Conservation (phyloP, 495 filamentous ascomycete species). For the Aspergillus cavernicola region DNA sequence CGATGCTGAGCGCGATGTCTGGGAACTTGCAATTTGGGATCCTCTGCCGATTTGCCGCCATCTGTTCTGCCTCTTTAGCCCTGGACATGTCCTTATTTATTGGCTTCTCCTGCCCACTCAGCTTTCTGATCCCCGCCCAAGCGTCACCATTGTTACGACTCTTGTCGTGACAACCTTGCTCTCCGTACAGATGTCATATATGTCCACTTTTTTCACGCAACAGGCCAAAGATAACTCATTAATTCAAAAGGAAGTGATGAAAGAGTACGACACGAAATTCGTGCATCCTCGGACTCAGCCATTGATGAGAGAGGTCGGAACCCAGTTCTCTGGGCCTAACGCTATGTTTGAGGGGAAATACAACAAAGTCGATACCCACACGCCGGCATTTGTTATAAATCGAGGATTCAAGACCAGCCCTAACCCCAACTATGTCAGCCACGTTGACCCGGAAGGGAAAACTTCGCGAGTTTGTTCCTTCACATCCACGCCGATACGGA, state of each 20-base stretch:
- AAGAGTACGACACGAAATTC: slow-evolving; percentile 94
- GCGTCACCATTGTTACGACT: slow-evolving; percentile 77
- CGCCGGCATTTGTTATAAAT: slow-evolving; percentile 72
- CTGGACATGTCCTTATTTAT: slow-evolving; percentile 85
- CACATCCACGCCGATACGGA: slow-evolving; percentile 27
- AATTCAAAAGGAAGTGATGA: slow-evolving; percentile 85
- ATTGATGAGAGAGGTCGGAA: slow-evolving; percentile 77
- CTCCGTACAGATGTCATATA: slow-evolving; percentile 69
- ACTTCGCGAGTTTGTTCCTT: slow-evolving; percentile 30
- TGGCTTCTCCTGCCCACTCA: slow-evolving; percentile 78
- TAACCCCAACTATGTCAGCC: slow-evolving; percentile 80
- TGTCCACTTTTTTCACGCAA: slow-evolving; percentile 69
- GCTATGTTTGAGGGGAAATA: slow-evolving; percentile 43
- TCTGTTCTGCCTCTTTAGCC: slow-evolving; percentile 88
- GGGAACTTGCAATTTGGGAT: slow-evolving; percentile 94
- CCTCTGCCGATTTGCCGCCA: slow-evolving; percentile 77
- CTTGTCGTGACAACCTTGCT: slow-evolving; percentile 67
- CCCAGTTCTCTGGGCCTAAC: slow-evolving; percentile 55
- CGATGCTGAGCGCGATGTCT: slow-evolving; percentile 81
- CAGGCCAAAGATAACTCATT: slow-evolving; percentile 80
- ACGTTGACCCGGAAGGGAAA: slow-evolving; percentile 67
- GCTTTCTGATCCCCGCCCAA: slow-evolving; percentile 71
- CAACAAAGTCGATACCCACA: slow-evolving; percentile 64
- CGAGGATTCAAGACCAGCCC: slow-evolving; percentile 81
- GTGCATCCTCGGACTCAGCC: slow-evolving; percentile 86